These are phyloP conservation scores for Immersiella caudata DNA, from an alignment of 495 filamentous ascomycete species.

Conservation along the genomic window DNA sequence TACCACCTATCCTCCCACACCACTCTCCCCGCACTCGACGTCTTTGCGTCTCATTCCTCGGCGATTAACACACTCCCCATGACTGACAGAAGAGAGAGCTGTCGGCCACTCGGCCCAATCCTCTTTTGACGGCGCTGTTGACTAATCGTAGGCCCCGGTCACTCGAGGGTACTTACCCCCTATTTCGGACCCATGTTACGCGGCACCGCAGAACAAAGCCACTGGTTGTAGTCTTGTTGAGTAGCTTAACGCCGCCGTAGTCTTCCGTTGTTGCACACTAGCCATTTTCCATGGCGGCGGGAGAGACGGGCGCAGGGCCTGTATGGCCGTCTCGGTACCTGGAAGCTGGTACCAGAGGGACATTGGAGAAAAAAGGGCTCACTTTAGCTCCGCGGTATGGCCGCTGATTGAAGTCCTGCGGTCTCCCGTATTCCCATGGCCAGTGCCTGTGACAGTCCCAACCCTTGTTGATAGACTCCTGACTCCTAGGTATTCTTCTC, in stretches of 20 bases:
- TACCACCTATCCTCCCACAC: neutral
- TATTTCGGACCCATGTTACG: neutral
- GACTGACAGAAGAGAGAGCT: slow-evolving; percentile 1
- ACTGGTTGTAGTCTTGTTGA: neutral
- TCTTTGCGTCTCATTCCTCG: neutral
- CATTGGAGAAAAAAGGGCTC: neutral
- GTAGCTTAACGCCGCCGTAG: neutral
- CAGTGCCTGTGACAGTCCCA: neutral
- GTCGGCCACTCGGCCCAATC: slow-evolving; percentile 5
- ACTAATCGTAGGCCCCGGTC: slow-evolving; percentile 5
- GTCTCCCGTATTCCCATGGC: neutral
- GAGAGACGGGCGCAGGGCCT: neutral
- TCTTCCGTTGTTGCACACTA: neutral
- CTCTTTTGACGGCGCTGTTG: neutral
- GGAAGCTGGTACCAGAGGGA: neutral
- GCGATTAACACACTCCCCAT: neutral
- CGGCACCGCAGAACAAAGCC: neutral
- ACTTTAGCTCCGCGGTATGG: slow-evolving; percentile 6
- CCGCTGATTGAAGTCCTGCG: neutral
- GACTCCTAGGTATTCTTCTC: neutral
- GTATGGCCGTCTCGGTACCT: neutral
- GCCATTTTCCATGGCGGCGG: neutral
- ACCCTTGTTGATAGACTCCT: neutral
- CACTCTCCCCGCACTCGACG: neutral
- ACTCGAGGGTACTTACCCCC: neutral